Conservation (phyloP, 257 asterid species). For the Jaltomata sinuosa region DNA sequence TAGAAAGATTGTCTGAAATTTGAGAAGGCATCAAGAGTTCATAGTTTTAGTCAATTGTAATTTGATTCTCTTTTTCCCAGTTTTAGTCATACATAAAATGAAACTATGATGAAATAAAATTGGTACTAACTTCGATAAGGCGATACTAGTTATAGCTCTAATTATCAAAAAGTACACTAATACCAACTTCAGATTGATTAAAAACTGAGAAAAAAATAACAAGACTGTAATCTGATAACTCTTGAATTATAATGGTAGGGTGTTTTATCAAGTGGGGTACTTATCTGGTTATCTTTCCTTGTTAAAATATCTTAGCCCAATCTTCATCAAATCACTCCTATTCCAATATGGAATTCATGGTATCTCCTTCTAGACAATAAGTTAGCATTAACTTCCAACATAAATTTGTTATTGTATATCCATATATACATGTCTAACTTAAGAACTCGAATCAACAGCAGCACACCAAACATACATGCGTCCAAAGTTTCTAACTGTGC, state of each 20-base stretch:
- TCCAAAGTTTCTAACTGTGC: neutral
- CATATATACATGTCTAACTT: neutral
- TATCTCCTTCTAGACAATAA: neutral
- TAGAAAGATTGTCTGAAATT: neutral
- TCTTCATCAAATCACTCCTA: neutral
- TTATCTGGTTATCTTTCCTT: neutral
- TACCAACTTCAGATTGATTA: neutral
- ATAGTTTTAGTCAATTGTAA: neutral
- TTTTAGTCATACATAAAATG: neutral
- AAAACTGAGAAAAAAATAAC: neutral
- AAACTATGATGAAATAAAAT: neutral
- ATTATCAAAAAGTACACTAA: neutral
- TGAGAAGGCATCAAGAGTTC: neutral
- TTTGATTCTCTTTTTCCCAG: neutral
- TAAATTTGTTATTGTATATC: neutral
- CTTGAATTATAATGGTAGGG: neutral
- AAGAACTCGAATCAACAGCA: neutral
- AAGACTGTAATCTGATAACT: neutral
- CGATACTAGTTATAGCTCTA: neutral
- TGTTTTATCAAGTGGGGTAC: neutral
- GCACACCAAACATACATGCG: neutral
- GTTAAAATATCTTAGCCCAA: neutral
- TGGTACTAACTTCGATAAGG: neutral
- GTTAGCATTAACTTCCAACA: neutral
- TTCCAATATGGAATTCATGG: neutral